A percentile compares a stretch with the other conserved stretches of the same genome.
Evolutionary conservation across 495 filamentous ascomycete species (phyloP).

Genomic region (Extremus antarcticus): DNA sequence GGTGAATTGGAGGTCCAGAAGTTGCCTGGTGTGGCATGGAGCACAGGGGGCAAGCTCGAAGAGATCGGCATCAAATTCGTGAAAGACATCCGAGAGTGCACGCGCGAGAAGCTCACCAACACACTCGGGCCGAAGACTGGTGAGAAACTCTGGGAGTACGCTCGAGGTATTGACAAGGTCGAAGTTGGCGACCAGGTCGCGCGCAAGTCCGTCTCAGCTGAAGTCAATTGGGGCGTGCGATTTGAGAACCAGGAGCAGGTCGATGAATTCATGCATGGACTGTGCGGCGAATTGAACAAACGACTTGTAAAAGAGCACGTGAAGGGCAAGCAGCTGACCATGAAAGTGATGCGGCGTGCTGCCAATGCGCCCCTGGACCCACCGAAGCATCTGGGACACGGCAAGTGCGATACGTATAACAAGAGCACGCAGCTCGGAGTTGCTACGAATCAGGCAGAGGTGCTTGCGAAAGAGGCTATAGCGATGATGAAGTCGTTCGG

Average conservation of each 20-base stretch:
- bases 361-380: slow-evolving; percentile 82
- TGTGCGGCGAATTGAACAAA: slow-evolving; percentile 72
- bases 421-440: slow-evolving; percentile 75
- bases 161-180: slow-evolving; percentile 73
- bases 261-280: slow-evolving; percentile 73
- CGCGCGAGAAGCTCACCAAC: slow-evolving; percentile 61
- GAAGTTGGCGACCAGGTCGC: slow-evolving; percentile 75
- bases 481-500: slow-evolving; percentile 70
- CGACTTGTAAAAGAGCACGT: slow-evolving; percentile 71
- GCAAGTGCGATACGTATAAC: slow-evolving; percentile 86
- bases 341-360: slow-evolving; percentile 86
- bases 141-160: slow-evolving; percentile 80
- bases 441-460: slow-evolving; percentile 59
- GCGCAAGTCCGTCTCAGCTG: slow-evolving; percentile 86
- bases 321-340: slow-evolving; percentile 74
- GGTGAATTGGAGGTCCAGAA: slow-evolving; percentile 63
- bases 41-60: slow-evolving; percentile 71
- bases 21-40: slow-evolving; percentile 81
- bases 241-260: slow-evolving; percentile 83
- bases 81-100: slow-evolving; percentile 63
- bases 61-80: slow-evolving; percentile 76
- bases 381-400: slow-evolving; percentile 88
- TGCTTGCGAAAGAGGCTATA: slow-evolving; percentile 68
- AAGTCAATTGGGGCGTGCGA: slow-evolving; percentile 96
- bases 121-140: slow-evolving; percentile 84